Conservation (phyloP, 305 asterid genomes). For the Fraxinus sp. region DNA sequence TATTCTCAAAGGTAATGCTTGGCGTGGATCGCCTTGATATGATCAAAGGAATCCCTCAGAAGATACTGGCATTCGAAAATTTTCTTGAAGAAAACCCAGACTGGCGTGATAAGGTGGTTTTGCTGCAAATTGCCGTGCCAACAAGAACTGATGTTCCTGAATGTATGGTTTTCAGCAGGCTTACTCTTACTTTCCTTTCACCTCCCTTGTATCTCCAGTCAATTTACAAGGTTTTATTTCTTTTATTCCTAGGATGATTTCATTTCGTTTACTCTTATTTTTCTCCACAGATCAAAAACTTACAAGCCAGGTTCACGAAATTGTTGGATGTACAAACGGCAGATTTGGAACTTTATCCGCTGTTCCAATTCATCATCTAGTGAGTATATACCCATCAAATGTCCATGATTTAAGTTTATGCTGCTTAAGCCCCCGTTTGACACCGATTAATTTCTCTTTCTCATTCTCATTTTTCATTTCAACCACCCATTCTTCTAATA, state of each 20-base stretch:
- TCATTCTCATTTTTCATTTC: too few species aligned
- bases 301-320: conserved; percentile 94
- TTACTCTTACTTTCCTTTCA: conserved; percentile 16
- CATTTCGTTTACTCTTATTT: conserved; percentile 24
- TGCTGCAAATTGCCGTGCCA: conserved; percentile 96
- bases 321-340: conserved; percentile 95
- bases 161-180: conserved; percentile 52
- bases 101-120: conserved; percentile 89
- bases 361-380: conserved; percentile 96
- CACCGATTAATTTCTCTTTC: too few species aligned
- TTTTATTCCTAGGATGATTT: not conserved
- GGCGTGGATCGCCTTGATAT: conserved; percentile 97
- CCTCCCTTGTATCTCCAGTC: not conserved
- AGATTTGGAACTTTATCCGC: conserved; percentile 79
- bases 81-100: conserved; percentile 79
- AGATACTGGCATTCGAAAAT: conserved; percentile 87
- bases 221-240: not conserved
- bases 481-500: too few species aligned
- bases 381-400: conserved; percentile 36
- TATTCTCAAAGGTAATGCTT: conserved; percentile 67
- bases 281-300: conserved; percentile 72
- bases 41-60: conserved; percentile 96
- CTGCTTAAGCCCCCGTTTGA: not conserved
- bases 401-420: conserved; percentile 5
- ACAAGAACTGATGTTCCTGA: conserved; percentile 96